Evolutionary conservation across 2,329 filamentous ascomycete genomes (phyloP), one percentile per base, ranked within the genome.

Genomic region (Neofusicoccum cordaticola): DNA sequence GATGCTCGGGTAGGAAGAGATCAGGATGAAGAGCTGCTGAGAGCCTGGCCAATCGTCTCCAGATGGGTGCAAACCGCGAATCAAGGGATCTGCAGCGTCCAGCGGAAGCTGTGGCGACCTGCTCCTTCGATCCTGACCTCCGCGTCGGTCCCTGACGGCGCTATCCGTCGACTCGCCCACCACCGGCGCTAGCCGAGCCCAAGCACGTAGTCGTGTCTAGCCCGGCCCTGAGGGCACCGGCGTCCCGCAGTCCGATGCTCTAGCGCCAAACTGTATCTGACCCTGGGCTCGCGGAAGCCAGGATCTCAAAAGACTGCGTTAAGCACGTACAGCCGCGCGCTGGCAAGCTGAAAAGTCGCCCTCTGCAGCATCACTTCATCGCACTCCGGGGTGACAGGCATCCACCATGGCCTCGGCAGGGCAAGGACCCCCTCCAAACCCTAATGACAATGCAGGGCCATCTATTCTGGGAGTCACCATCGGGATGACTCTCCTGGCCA

Each of bases 391-490:
- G 22, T 19, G 27, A 12, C 19, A 22, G 37, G 13, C 19, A 13
- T 27, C 19, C 15, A 15, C 37, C 37, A 56, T 56, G 51, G 35
- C 35, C 27, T 39, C 35, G 9, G 17, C 51, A 41, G 35, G 12
- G 17, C 19, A 37, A 19, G 19, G 45, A 61, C 45, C 66, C 65
- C 60, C 66, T 34, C 64, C 67, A 31, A 68, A 71, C 68, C 73
- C 75, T 0, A 62, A 74, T n/a, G 77, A 81, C 42, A 71, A 79
- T 66, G 74, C 75, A 56, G 74, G 76, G 1, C 69, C 72, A 4
- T 68, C 68, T 6, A 79, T 84, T 19, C 71, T 84, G 17, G 77
- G 72, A 4, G 75, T 78, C 4, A 80, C 80, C 11, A 64, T 80
- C 12, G 69, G 77, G 0, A 72, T 83, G 41, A 78, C 80, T 1